phyloP scores from a whole-genome alignment of 2,329 filamentous ascomycete species.

The Pseudopyricularia cyperi region DNA sequence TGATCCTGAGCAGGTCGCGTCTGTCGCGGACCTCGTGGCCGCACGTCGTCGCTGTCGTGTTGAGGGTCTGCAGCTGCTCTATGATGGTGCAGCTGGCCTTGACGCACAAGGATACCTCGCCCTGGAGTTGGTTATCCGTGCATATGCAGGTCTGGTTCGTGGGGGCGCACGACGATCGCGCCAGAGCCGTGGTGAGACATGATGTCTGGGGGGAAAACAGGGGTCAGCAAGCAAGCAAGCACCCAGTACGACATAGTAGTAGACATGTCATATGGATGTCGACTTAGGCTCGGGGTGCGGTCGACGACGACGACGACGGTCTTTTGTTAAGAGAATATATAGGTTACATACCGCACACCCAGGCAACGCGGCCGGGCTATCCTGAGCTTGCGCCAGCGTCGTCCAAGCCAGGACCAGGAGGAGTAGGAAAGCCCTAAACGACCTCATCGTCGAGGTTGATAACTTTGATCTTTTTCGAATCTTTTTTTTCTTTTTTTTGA shows the following conservation, averaged over 20 bases:
- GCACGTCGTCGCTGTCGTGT: conserved; percentile 14
- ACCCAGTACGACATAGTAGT: no score
- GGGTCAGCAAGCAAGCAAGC: neutral
- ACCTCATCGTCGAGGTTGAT: neutral
- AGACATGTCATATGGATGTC: neutral
- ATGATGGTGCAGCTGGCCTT: neutral
- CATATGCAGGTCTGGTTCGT: conserved; percentile 1
- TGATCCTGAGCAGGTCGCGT: conserved; percentile 16
- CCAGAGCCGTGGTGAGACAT: neutral
- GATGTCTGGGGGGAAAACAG: neutral
- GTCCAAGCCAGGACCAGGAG: neutral
- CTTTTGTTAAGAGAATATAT: neutral
- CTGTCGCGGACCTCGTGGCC: conserved; percentile 13
- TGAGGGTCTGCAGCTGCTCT: conserved; percentile 2
- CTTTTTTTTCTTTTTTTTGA: neutral
- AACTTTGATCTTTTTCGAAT: neutral
- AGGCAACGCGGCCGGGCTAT: neutral
- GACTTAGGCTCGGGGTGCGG: neutral
- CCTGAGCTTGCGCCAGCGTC: neutral
- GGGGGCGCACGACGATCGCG: neutral
- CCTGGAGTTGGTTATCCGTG: neutral
- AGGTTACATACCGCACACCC: neutral
- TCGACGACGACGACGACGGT: neutral
- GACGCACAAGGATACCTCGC: neutral
- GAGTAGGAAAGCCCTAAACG: neutral